Base-by-base conservation (phyloP, 441 rosid genomes). In the Omphalea diandra region DNA sequence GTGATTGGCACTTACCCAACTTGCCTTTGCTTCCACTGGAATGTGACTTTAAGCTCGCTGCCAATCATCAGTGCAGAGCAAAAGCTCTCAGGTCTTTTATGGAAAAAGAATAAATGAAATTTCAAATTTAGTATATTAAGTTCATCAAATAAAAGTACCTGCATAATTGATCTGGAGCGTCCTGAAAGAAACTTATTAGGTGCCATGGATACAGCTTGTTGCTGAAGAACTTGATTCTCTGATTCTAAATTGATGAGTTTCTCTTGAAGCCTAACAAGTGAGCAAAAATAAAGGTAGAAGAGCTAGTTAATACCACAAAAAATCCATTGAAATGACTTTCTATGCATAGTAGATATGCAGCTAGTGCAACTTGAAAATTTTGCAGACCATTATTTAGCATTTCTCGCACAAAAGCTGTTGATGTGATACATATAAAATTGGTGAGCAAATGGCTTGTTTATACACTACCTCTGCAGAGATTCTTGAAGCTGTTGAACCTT, bases 101-200 rank as follows among this genome's bases (percentile, higher is more conserved):
- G 46, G 57, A 56, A 47, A 31, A 53, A 41, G 43, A 38, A n/a
- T n/a, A n/a, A n/a, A n/a, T n/a, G n/a, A 67, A 74, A 68, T 22
- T 40, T 12, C 1, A 46, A 63, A 41, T 55, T 41, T 18, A 61
- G 29, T 18, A 50, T 38, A 38, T 69, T 17, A 35, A 31, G 26
- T 35, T 59, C 63, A 66, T 60, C 46, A 56, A 61, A 38, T 26
- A 57, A 4, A 68, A 71, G 38, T 83, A 92, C 99, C 96, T 95
- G 99, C 80, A 96, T 58, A 69, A 86, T 90, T 58, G 99, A 96
- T 84, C 97, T 81, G 68, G 98, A 93, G 71, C 98, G 97, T 49
- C 97, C 98, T 52, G 98, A 93, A 70, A 95, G 91, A 83, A 91
- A 90, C 82, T 90, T 93, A 63, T 87, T 96, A n/a, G 99, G 98